These are phyloP conservation scores for Penicillium sclerotigenum DNA, from an alignment of 2,329 filamentous ascomycete genomes.

Conservation along the genomic window DNA sequence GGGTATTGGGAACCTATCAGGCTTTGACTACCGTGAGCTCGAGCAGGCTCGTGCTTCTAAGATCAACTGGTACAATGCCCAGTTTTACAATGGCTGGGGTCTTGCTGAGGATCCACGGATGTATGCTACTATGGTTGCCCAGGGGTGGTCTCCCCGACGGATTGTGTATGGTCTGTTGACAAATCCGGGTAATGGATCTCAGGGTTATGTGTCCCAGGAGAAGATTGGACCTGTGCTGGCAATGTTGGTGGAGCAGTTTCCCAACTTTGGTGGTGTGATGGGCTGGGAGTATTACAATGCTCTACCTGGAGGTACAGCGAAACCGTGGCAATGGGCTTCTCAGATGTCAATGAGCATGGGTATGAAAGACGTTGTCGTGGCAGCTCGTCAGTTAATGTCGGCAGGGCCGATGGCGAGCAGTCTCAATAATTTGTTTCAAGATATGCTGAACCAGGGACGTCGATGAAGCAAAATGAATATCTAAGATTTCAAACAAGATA, in stretches of 20 bases:
- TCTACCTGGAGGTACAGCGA: slow-evolving; percentile 58
- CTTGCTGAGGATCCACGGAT: slow-evolving; percentile 53
- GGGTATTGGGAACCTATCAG: slow-evolving; percentile 63
- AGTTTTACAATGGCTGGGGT: slow-evolving; percentile 93
- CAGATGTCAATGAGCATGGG: slow-evolving; percentile 57
- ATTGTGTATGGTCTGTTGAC: slow-evolving; percentile 81
- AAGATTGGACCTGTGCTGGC: slow-evolving; percentile 57
- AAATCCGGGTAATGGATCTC: slow-evolving; percentile 67
- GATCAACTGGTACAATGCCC: slow-evolving; percentile 83
- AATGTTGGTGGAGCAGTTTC: slow-evolving; percentile 58
- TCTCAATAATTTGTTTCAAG: slow-evolving; percentile 30
- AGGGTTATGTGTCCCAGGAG: slow-evolving; percentile 61
- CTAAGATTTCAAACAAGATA: not conserved
- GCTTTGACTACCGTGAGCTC: slow-evolving; percentile 75
- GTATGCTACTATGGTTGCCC: slow-evolving; percentile 43
- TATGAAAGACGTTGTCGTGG: slow-evolving; percentile 39
- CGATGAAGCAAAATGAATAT: not conserved
- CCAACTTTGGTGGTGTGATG: slow-evolving; percentile 80
- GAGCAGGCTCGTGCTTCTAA: slow-evolving; percentile 64
- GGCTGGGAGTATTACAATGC: slow-evolving; percentile 96
- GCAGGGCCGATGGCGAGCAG: slow-evolving; percentile 30
- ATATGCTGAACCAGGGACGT: slow-evolving; percentile 29
- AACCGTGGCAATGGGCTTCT: slow-evolving; percentile 76
- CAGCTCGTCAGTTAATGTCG: slow-evolving; percentile 30
- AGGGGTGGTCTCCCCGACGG: slow-evolving; percentile 69